A percentile compares a stretch with the other conserved stretches of the same genome.
These are phyloP conservation scores for Colletotrichum tanaceti DNA, from an alignment of 2,329 filamentous ascomycete species.

Conservation along the genomic window DNA sequence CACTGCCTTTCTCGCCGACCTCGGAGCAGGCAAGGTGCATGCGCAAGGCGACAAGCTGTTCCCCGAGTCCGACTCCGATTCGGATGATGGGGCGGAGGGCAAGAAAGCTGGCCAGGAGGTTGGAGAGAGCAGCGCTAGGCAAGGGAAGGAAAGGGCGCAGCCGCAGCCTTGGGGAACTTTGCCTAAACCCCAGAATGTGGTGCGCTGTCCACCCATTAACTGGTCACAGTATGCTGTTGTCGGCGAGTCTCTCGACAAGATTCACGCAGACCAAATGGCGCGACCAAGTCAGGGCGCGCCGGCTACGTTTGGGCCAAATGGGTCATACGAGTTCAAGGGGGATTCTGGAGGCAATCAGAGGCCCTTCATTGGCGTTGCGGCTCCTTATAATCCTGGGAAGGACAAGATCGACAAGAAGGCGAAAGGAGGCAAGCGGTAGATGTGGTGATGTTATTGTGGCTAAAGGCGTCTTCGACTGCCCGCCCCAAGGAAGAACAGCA, in stretches of 20 bases:
- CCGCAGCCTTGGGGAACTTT: slow-evolving; percentile 68
- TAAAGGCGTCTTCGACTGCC: neutral
- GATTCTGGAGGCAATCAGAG: slow-evolving; percentile 55
- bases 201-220: slow-evolving; percentile 89
- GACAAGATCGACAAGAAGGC: slow-evolving; percentile 60
- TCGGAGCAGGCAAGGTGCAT: slow-evolving; percentile 71
- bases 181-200: slow-evolving; percentile 82
- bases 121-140: slow-evolving; percentile 2
- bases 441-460: neutral
- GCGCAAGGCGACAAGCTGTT: slow-evolving; percentile 50
- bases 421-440: slow-evolving; percentile 48
- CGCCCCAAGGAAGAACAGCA: neutral
- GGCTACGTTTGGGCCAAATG: slow-evolving; percentile 55
- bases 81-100: slow-evolving; percentile 46
- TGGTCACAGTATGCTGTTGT: slow-evolving; percentile 96
- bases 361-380: slow-evolving; percentile 63
- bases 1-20: slow-evolving; percentile 75
- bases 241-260: slow-evolving; percentile 82
- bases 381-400: slow-evolving; percentile 65
- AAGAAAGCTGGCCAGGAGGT: slow-evolving; percentile 47
- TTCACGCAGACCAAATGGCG: slow-evolving; percentile 82
- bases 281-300: slow-evolving; percentile 70
- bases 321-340: slow-evolving; percentile 63
- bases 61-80: slow-evolving; percentile 41
- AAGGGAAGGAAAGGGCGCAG: slow-evolving; percentile 21